phyloP scores from a whole-genome alignment of 768 basidiomycete species.

The Brasilioporus rufonigricans region DNA sequence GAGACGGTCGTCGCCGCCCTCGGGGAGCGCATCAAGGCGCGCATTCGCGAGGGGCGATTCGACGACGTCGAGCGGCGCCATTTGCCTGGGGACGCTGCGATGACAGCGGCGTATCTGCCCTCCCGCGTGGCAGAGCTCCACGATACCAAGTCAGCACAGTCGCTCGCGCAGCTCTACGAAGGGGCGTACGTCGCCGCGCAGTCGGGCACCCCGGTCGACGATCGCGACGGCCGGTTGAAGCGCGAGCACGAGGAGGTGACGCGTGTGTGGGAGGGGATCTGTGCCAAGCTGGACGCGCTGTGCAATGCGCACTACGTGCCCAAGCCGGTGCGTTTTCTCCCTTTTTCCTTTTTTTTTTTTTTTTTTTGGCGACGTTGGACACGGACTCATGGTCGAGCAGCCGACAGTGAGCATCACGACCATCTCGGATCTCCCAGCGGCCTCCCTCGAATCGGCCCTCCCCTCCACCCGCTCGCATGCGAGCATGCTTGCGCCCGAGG shows the following conservation, averaged over 20 bases:
- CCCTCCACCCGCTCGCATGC: constrained; percentile 75
- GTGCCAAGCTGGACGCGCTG: constrained; percentile 85
- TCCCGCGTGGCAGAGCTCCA: constrained; percentile 87
- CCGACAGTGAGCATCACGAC: constrained; percentile 88
- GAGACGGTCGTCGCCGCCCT: constrained; percentile 79
- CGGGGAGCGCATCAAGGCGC: constrained; percentile 87
- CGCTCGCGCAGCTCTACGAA: constrained; percentile 95
- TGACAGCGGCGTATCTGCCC: constrained; percentile 78
- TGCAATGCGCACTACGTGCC: constrained; percentile 96
- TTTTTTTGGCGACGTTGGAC: too few relatives aligned
- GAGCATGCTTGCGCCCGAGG: constrained; percentile 91
- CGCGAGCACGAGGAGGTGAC: constrained; percentile 91
- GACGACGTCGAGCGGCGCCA: constrained; percentile 91
- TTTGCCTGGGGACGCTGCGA: constrained; percentile 62
- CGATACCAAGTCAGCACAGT: constrained; percentile 84
- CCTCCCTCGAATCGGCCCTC: constrained; percentile 85
- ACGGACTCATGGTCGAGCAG: constrained; percentile 38
- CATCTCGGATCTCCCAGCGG: constrained; percentile 75
- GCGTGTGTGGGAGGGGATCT: constrained; percentile 79
- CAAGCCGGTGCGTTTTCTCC: constrained; percentile 64
- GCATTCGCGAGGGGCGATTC: constrained; percentile 82
- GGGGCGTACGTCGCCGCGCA: constrained; percentile 79
- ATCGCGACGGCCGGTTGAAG: constrained; percentile 83
- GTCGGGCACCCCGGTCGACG: constrained; percentile 53
- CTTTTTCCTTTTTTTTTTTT: too few relatives aligned